Evolutionary conservation across 2,329 filamentous ascomycete genomes (phyloP), one percentile per base, ranked within the genome.

Genomic region (Coniochaeta sp.): DNA sequence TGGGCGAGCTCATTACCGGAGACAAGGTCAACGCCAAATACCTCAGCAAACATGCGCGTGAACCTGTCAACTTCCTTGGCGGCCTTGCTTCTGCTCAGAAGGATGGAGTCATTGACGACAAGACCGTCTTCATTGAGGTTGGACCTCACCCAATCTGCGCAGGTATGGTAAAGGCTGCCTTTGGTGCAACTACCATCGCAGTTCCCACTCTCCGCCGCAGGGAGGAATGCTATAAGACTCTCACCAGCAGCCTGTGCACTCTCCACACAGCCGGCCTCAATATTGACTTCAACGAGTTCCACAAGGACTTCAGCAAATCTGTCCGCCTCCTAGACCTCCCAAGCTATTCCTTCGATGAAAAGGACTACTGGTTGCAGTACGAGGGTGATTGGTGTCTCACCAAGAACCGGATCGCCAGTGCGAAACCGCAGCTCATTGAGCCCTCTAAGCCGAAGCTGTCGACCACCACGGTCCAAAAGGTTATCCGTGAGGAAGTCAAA

Each of bases 61-160:
- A 90, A 69, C 77, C 88, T 7, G 89, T 91, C 65, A 81, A 90
- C 72, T 89, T 91, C 73, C 77, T 82, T 61, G 81, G 79, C 56
- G 88, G 84, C 8, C 74, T 92, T 1, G 74, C 82, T 16, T 77
- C 78, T 42, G 86, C 84, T 8, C 80, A 85, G 67, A 76, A 82
- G 57, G 75, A 79, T n/a, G 81, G 81, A 62, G 72, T 81, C 17
- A 83, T 89, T 55, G 80, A 87, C 63, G 83, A 86, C 63, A 84
- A 86, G 73, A 89, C 87, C 6, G 79, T 86, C 32, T 91, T 85
- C 83, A 75, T 92, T 60, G 89, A 92, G 70, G 75, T 91, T 63
- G 89, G 89, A n/a, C 88, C 89, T 40, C 86, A 90, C 67, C 87
- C 88, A 0, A 82, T 91, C 16, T 89, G 84, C 71, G 80, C 81